Percentiles rank a stretch among this genome's conserved stretches.
Conservation (phyloP, 1,139 yeast species). For the Candida freyschussii region DNA sequence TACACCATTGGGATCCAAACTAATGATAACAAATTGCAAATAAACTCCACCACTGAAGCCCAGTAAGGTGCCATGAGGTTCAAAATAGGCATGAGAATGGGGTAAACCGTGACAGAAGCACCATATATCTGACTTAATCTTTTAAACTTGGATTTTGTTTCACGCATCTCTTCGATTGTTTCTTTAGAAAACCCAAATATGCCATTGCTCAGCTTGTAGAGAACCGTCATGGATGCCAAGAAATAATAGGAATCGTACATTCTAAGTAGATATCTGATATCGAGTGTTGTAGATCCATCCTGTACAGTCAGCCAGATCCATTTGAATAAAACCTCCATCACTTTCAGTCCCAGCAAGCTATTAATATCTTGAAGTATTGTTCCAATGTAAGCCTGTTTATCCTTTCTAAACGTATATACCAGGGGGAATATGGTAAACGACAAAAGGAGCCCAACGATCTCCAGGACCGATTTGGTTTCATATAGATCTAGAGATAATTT, state of each 20-base stretch:
- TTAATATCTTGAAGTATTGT: constrained; percentile 11
- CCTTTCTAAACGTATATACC: neutral
- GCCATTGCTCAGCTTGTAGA: constrained; percentile 14
- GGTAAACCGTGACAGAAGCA: neutral
- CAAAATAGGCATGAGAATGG: neutral
- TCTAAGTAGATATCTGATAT: too few relatives aligned
- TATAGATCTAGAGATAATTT: constrained; percentile 1
- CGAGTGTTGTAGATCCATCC: too few relatives aligned
- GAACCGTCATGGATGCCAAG: constrained; percentile 1
- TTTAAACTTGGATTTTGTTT: neutral
- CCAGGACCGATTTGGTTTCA: constrained; percentile 1
- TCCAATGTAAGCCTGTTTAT: constrained; percentile 6
- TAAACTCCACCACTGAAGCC: too few relatives aligned
- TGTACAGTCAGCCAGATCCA: too few relatives aligned
- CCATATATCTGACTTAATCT: neutral
- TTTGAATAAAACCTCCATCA: too few relatives aligned
- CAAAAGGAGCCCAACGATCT: neutral
- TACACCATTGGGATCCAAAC: constrained; percentile 9
- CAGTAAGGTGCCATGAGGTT: too few relatives aligned
- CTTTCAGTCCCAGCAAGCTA: too few relatives aligned
- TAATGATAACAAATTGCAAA: constrained; percentile 1
- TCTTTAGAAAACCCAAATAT: constrained; percentile 12
- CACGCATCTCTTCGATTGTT: neutral
- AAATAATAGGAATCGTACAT: too few relatives aligned
- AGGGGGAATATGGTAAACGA: neutral